Conservation (phyloP, 2,329 filamentous ascomycete genomes). For the Hymenoscyphus fraxineus region DNA sequence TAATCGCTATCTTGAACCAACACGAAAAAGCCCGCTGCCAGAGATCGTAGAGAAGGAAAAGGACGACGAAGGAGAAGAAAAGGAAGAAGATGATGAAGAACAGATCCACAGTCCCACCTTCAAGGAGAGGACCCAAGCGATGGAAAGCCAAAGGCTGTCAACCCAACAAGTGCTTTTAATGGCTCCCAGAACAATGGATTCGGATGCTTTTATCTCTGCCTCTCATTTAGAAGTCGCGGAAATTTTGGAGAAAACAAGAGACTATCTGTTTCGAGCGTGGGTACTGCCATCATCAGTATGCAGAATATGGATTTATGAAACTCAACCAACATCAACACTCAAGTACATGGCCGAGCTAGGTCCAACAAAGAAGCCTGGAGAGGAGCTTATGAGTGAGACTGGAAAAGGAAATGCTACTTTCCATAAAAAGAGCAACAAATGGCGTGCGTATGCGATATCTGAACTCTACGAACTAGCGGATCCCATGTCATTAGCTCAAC, state of each 20-base stretch:
- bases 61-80: not conserved
- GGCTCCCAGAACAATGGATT: conserved; percentile 45
- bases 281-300: conserved; percentile 51
- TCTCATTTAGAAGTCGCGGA: conserved; percentile 44
- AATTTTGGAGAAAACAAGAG: conserved; percentile 47
- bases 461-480: conserved; percentile 62
- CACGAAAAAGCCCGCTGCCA: not conserved
- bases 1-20: conserved; percentile 15
- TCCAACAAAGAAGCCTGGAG: conserved; percentile 43
- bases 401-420: conserved; percentile 51
- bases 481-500: conserved; percentile 48
- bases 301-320: conserved; percentile 62
- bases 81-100: conserved; percentile 9
- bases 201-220: conserved; percentile 53
- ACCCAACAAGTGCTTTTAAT: conserved; percentile 46
- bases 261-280: conserved; percentile 55
- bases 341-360: conserved; percentile 58
- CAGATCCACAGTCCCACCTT: conserved; percentile 11
- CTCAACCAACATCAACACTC: conserved; percentile 44
- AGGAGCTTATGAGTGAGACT: conserved; percentile 44
- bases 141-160: conserved; percentile 50
- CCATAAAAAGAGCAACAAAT: conserved; percentile 20
- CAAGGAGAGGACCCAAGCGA: conserved; percentile 23
- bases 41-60: conserved; percentile 1
- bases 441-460: conserved; percentile 47